Conservation (phyloP, 176 grass and related monocot species). For the Elymus sibiricus region DNA sequence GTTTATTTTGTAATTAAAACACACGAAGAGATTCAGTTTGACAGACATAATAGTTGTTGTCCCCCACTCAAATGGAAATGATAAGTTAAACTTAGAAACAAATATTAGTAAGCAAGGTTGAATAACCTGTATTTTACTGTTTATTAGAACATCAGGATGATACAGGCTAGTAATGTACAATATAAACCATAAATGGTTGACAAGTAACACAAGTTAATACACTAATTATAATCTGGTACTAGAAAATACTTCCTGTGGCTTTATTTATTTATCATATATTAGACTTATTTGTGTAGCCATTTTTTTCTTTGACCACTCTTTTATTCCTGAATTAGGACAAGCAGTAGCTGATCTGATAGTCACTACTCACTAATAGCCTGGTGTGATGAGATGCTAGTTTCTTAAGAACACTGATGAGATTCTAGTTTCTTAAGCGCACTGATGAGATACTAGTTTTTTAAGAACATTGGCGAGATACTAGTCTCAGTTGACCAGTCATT, state of each 20-base stretch:
- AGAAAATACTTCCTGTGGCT: background rate
- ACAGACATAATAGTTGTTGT: background rate
- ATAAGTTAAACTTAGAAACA: background rate
- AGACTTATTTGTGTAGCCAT: background rate
- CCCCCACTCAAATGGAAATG: background rate
- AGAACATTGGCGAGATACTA: background rate
- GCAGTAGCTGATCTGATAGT: background rate
- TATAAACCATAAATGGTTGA: background rate
- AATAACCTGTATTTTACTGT: constrained; percentile 4
- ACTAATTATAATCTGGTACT: background rate
- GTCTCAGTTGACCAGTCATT: background rate
- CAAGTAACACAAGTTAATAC: background rate
- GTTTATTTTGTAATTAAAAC: background rate
- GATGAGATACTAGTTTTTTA: background rate
- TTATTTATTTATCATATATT: background rate
- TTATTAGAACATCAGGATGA: background rate
- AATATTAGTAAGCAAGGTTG: background rate
- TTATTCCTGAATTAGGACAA: background rate
- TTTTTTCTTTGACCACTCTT: background rate
- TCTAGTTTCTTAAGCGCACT: background rate
- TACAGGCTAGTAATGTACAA: background rate
- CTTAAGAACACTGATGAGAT: background rate
- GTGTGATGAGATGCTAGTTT: background rate
- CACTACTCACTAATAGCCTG: background rate
- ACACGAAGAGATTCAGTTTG: background rate